Evolutionary conservation across 2,329 filamentous ascomycete genomes (phyloP), one percentile per base, ranked within the genome.

Genomic region (Coniella vitis): DNA sequence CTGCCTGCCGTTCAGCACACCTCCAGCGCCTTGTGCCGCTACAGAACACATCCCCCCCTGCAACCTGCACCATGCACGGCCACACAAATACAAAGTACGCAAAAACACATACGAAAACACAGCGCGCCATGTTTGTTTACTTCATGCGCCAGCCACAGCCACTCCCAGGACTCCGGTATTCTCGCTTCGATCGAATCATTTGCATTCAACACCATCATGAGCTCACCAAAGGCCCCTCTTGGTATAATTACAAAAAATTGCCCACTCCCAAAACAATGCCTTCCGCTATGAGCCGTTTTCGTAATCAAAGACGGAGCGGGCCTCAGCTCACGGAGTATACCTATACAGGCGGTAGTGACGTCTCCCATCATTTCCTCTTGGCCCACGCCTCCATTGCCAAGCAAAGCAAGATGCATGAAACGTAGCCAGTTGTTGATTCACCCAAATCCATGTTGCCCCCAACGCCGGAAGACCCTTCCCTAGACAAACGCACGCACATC

Each of bases 191-290:
- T 5, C 58, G 60, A 54, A 43, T 41, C 38, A 39, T 21, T 34
- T 36, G 37, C 9, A 48, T 42, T 31, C 47, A 50, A 41, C 47
- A 49, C 47, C 50, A 52, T 41, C 35, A 38, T 46, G 42, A 48
- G n/a, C 48, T 47, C 48, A 40, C 35, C 34, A 52, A 38, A 5
- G 25, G 25, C 25, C 25, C 25, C 43, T 55, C 49, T 56, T 61
- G 60, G 59, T 65, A 65, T 65, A 63, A 64, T 65, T 65, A 65
- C 62, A 65, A 58, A 56, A 17, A 21, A 38, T 7, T 43, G 38
- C 47, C n/a, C 41, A 41, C 34, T 41, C 42, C 19, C 48, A 36
- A n/a, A 38, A 41, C n/a, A 20, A 31, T 31, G 17, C 42, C 36
- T 34, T 29, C 4, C 43, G 31, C 21, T 36, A 21, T 31, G 39